Evolutionary conservation across 225 moss, liverwort and hornwort species (phyloP).

Genomic region (Anthoceros angustus): DNA sequence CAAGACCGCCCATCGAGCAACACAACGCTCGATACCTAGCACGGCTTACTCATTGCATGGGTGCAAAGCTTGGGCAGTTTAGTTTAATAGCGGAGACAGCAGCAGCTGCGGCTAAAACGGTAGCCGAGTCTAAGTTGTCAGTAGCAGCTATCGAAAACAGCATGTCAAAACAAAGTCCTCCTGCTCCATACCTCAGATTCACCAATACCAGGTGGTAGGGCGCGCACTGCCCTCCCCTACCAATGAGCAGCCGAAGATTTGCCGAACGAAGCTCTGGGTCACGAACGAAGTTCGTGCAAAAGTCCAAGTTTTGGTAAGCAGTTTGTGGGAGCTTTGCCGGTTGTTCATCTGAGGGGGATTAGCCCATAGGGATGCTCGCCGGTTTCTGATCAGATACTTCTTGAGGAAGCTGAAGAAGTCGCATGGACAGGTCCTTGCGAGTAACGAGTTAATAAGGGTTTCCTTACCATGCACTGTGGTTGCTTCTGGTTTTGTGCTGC

Average conservation of each 20-base stretch:
- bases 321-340: not conserved
- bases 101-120: slow-evolving; percentile 30
- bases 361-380: too few relatives aligned
- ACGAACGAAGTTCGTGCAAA: slow-evolving; percentile 67
- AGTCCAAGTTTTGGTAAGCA: slow-evolving; percentile 73
- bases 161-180: slow-evolving; percentile 40
- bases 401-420: slow-evolving; percentile 82
- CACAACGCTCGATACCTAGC: slow-evolving; percentile 19
- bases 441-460: slow-evolving; percentile 41
- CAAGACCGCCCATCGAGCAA: not conserved
- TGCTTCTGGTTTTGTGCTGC: too few relatives aligned
- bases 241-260: slow-evolving; percentile 45
- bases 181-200: slow-evolving; percentile 78
- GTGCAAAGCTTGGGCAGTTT: slow-evolving; percentile 62
- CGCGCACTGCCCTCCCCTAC: slow-evolving; percentile 58
- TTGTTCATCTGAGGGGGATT: too few relatives aligned
- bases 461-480: too few relatives aligned
- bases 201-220: slow-evolving; percentile 89
- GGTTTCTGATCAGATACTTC: slow-evolving; percentile 40
- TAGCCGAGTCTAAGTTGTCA: slow-evolving; percentile 35
- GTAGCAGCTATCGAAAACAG: slow-evolving; percentile 58
- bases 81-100: slow-evolving; percentile 34
- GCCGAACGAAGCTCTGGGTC: slow-evolving; percentile 75
- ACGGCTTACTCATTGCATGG: slow-evolving; percentile 58
- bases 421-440: slow-evolving; percentile 78